Evolutionary conservation across 208 protist species (phyloP), one percentile per base, ranked within the genome.

Genomic region (Acanthamoeba healyi): DNA sequence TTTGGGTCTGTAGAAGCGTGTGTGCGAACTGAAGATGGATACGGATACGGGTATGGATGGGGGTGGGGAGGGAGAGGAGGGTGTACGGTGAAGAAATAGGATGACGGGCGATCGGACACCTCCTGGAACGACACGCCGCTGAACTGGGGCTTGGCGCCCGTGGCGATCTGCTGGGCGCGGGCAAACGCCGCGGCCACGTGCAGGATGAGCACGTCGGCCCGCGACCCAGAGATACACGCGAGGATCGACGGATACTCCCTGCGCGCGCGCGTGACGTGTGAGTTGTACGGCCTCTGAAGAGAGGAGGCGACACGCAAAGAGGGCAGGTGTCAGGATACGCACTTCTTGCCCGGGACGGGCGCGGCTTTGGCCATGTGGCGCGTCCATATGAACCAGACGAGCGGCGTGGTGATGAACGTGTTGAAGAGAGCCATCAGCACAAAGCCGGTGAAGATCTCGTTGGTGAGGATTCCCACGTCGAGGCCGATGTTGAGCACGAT

Each of bases 371-470:
- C 19, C 42, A 70, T 51, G 17, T 49, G 63, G 38, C 26, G 46
- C 9, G 77, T 94, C 63, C 88, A 96, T 15, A 96, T 12, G n/a
- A 95, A 94, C 38, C 95, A 58, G 17, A 96, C 84, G 12, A 94
- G n/a, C 58, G 95, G 95, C 4, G 95, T 95, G 42, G 96, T 97
- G 56, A 97, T 97, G 61, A 97, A 96, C 0, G 96, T 97, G 17
- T 94, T 97, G 19, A 96, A 56, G 1, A 97, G 81, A n/a, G 96
- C 95, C 96, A 97, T 97, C 14, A 97, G 36, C 26, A 97, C 96
- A 56, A 96, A 94, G 32, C 96, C 93, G 12, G 94, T 94, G 40
- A 97, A 97, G 17, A 95, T 44, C 26, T 92, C 72, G 40, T 67
- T 19, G 44, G 93, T 88, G 14, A 97, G 79, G n/a, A 96, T 94